Conservation (phyloP, 2,329 filamentous ascomycete genomes). For the Pestalotiopsis sp. region DNA sequence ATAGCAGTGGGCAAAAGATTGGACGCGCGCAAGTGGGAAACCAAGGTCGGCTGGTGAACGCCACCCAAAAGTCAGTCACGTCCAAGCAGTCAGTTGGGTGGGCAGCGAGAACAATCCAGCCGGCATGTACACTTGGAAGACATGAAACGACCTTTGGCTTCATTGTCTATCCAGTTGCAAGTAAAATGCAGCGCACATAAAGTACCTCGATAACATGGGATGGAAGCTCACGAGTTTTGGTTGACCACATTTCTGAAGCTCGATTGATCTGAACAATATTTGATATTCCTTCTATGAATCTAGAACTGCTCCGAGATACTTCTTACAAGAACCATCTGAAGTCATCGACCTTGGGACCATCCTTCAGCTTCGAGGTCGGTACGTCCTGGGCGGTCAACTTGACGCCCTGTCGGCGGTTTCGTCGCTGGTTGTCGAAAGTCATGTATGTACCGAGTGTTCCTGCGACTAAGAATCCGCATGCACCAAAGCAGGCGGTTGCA, state of each 20-base stretch:
- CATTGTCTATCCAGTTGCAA: too few species aligned
- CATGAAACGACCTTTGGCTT: too few species aligned
- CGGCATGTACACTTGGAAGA: too few species aligned
- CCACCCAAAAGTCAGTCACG: too few species aligned
- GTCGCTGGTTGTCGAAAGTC: conserved; percentile 62
- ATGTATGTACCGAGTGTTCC: conserved; percentile 61
- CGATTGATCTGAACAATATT: not conserved
- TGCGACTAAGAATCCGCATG: conserved; percentile 55
- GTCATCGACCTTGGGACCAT: conserved; percentile 52
- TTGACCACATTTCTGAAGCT: not conserved
- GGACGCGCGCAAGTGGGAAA: too few species aligned
- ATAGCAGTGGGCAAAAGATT: too few species aligned
- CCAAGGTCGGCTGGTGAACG: too few species aligned
- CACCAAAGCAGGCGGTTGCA: conserved; percentile 66
- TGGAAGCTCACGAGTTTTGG: too few species aligned
- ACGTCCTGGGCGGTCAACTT: conserved; percentile 56
- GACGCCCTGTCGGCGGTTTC: conserved; percentile 57
- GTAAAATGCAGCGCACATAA: too few species aligned
- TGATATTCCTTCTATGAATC: not conserved
- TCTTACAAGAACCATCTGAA: conserved; percentile 58
- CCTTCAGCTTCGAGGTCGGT: conserved; percentile 54
- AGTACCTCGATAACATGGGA: too few species aligned
- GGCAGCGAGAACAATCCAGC: too few species aligned
- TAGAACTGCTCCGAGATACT: not conserved
- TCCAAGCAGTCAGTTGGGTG: too few species aligned